Conservation (phyloP, 495 filamentous ascomycete genomes). For the Tirmania nivea region DNA sequence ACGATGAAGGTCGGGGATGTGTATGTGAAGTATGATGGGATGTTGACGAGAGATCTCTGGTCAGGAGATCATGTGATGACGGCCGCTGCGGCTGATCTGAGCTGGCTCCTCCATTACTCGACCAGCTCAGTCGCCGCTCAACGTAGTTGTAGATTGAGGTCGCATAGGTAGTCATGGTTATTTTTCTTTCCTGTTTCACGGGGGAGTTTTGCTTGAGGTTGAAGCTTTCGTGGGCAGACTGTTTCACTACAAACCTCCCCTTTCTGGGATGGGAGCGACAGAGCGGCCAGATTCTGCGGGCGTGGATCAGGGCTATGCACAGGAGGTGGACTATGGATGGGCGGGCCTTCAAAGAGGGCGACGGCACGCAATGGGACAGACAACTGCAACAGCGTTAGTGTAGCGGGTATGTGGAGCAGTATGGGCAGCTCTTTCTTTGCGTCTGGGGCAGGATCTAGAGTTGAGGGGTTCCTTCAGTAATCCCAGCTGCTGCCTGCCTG, state of each 20-base stretch:
- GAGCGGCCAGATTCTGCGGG: neutral
- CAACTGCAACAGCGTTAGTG: slow-evolving; percentile 1
- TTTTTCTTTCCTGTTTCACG: too few relatives aligned
- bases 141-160: neutral
- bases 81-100: neutral
- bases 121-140: neutral
- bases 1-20: neutral
- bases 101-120: neutral
- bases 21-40: neutral
- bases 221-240: neutral
- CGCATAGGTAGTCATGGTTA: neutral
- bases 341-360: neutral
- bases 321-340: too few relatives aligned
- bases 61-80: neutral
- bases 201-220: too few relatives aligned
- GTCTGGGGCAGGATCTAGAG: too few relatives aligned
- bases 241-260: neutral
- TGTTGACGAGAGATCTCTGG: neutral
- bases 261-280: neutral
- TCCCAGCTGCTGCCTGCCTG: too few relatives aligned
- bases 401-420: neutral
- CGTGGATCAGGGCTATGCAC: slow-evolving; percentile 3
- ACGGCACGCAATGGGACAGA: slow-evolving; percentile 1
- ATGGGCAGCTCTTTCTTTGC: too few relatives aligned
- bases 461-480: too few relatives aligned